Percentiles rank a stretch among this genome's conserved stretches.
Evolutionary conservation across 2,329 filamentous ascomycete species (phyloP).

Genomic region (Aspergillus fructus): DNA sequence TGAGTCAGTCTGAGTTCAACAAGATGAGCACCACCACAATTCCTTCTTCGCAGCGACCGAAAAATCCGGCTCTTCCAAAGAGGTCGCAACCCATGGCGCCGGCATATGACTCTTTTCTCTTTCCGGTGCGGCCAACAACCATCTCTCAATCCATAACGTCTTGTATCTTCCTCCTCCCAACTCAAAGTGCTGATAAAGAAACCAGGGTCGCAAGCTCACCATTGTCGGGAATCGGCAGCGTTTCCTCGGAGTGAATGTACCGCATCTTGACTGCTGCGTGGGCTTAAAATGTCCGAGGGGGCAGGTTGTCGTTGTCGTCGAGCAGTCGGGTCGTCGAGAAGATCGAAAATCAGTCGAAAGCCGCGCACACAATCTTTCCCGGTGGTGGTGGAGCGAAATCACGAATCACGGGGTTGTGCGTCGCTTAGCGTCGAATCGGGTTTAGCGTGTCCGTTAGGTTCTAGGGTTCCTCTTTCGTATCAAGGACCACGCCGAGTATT

Average conservation of each 20-base stretch:
- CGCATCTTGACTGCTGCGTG: constrained; percentile 77
- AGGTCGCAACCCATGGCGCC: neutral
- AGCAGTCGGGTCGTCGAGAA: constrained; percentile 36
- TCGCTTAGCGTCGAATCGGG: constrained; percentile 42
- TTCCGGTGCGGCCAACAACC: neutral
- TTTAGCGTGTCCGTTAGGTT: constrained; percentile 28
- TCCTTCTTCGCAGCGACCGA: neutral
- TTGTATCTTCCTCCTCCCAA: constrained; percentile 10
- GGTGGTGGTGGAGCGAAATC: constrained; percentile 41
- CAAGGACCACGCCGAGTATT: neutral
- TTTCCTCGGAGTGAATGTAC: constrained; percentile 99
- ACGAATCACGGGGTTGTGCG: constrained; percentile 45
- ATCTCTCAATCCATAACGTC: neutral
- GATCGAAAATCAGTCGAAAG: constrained; percentile 38
- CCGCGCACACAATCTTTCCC: constrained; percentile 23
- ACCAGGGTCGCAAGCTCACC: constrained; percentile 64
- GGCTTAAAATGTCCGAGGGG: constrained; percentile 42
- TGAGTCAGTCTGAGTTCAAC: constrained; percentile 25
- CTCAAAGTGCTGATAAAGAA: constrained; percentile 16
- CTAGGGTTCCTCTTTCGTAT: constrained; percentile 31
- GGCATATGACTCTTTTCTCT: constrained; percentile 2
- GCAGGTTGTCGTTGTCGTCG: constrained; percentile 39
- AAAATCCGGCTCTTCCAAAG: constrained; percentile 7
- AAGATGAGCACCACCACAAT: neutral
- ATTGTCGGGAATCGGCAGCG: constrained; percentile 92